These are phyloP conservation scores for Solanum hybrid DNA, from an alignment of 305 asterid genomes.

Conservation along the genomic window DNA sequence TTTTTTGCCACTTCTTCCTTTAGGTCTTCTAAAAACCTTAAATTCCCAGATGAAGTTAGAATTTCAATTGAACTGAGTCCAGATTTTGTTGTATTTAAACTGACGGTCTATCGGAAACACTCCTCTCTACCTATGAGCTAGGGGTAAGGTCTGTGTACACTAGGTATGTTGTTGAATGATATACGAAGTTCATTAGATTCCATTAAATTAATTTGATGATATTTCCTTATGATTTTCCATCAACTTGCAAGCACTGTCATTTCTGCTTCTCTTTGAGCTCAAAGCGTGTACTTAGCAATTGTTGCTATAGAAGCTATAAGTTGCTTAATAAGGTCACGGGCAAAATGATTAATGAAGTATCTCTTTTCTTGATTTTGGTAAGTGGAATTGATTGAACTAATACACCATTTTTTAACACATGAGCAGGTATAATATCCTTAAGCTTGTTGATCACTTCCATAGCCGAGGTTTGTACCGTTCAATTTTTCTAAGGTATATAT, in stretches of 20 bases:
- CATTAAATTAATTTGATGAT: neutral
- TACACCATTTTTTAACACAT: slow-evolving; percentile 4
- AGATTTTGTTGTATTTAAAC: neutral
- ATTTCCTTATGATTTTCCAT: neutral
- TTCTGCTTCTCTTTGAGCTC: neutral
- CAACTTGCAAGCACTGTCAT: neutral
- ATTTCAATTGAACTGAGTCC: neutral
- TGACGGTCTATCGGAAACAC: neutral
- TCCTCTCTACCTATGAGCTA: neutral
- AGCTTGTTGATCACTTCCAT: slow-evolving; percentile 74
- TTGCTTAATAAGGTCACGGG: neutral
- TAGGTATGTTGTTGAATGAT: neutral
- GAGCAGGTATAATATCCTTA: slow-evolving; percentile 62
- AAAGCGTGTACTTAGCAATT: neutral
- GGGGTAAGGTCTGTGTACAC: neutral
- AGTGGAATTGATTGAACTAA: neutral
- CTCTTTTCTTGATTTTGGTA: neutral
- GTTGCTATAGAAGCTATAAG: neutral
- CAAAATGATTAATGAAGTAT: neutral
- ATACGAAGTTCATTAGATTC: neutral
- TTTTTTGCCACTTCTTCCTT: neutral
- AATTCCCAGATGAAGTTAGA: neutral
- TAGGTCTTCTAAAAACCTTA: neutral
- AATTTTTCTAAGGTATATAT: slow-evolving; percentile 52
- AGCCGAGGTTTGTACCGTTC: slow-evolving; percentile 76